These are phyloP conservation scores for Wallacemonas sp. DNA, from an alignment of 208 protist genomes.

Conservation along the genomic window DNA sequence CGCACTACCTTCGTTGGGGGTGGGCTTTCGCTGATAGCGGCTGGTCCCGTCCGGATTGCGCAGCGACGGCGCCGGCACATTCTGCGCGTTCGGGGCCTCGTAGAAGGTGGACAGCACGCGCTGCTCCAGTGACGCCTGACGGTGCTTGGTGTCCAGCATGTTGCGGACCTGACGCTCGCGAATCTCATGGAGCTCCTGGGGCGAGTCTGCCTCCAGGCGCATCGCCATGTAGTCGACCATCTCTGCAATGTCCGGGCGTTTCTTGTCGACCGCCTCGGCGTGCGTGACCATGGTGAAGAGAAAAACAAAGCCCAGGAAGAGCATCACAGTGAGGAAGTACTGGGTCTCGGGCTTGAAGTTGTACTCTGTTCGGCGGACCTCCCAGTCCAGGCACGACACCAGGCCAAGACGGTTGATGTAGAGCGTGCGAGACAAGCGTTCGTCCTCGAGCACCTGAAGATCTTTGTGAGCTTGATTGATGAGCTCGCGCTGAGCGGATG, in stretches of 20 bases:
- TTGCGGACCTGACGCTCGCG: constrained; percentile 65
- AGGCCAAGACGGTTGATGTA: constrained; percentile 89
- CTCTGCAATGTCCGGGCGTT: constrained; percentile 68
- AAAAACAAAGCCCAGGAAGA: constrained; percentile 50
- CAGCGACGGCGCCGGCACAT: constrained; percentile 41
- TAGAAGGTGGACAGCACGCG: constrained; percentile 81
- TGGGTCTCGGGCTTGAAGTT: constrained; percentile 77
- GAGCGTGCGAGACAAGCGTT: constrained; percentile 79
- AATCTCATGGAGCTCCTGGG: constrained; percentile 52
- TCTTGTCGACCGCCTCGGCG: constrained; percentile 52
- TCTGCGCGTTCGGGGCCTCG: constrained; percentile 50
- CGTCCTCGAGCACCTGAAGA: constrained; percentile 79
- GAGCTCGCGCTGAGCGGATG: constrained; percentile 81
- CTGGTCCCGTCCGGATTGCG: constrained; percentile 42
- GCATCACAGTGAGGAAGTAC: constrained; percentile 37
- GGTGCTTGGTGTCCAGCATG: constrained; percentile 43
- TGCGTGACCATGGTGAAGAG: constrained; percentile 30
- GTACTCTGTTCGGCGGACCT: constrained; percentile 87
- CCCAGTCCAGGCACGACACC: constrained; percentile 91
- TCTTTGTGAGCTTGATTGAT: constrained; percentile 86
- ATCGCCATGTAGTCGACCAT: constrained; percentile 87
- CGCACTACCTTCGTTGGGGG: neutral
- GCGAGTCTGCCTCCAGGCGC: constrained; percentile 76
- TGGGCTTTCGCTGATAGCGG: constrained; percentile 20
- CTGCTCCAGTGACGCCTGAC: constrained; percentile 67